Percentiles rank a stretch among this genome's conserved stretches.
These are phyloP conservation scores for Bacidia rubella DNA, from an alignment of 495 filamentous ascomycete genomes.

Conservation along the genomic window DNA sequence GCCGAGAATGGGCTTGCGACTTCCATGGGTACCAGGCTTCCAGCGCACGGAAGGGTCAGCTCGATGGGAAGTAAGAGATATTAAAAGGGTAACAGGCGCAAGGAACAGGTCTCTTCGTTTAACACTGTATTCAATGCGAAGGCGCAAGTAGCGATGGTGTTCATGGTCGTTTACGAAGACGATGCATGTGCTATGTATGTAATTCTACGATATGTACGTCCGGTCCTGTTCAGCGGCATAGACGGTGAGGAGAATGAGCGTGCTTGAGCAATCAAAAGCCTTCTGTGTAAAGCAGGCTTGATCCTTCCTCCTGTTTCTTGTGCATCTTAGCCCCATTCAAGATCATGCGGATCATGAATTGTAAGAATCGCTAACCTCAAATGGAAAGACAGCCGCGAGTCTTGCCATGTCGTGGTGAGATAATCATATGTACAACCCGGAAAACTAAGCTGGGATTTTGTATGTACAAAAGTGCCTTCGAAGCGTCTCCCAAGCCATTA, in stretches of 20 bases:
- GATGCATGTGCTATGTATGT: neutral
- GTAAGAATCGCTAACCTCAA: too few relatives aligned
- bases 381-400: too few relatives aligned
- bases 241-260: neutral
- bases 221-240: neutral
- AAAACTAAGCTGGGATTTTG: too few relatives aligned
- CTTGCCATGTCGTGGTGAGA: too few relatives aligned
- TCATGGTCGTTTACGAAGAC: neutral
- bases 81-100: neutral
- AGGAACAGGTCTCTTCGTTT: neutral
- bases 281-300: neutral
- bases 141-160: slow-evolving; percentile 4
- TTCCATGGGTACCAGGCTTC: slow-evolving; percentile 10
- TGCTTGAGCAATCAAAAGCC: neutral
- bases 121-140: neutral
- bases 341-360: too few relatives aligned
- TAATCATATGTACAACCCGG: too few relatives aligned
- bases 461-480: too few relatives aligned
- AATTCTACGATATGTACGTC: neutral
- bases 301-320: neutral
- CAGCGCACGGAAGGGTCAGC: neutral
- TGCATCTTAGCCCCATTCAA: too few relatives aligned
- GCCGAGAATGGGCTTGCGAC: slow-evolving; percentile 19
- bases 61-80: neutral
- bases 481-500: too few relatives aligned